Percentiles rank a stretch among this genome's conserved stretches.
Evolutionary conservation across 1,284 basidiomycete species (phyloP).

Genomic region (Cystobasidium pallidum): DNA sequence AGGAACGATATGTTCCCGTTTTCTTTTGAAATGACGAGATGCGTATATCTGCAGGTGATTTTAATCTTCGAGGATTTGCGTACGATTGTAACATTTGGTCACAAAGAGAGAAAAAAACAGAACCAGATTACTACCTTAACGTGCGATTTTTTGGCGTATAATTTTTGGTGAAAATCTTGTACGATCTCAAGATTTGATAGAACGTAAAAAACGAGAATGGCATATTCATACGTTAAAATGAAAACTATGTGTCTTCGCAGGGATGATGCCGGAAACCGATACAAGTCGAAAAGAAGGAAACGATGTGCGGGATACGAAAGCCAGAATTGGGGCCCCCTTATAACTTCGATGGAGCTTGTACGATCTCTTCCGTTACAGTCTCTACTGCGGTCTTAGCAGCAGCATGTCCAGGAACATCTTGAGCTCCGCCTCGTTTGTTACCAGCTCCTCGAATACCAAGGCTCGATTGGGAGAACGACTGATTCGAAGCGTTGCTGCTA

Average conservation of each 20-base stretch:
- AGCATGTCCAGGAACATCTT: constrained; percentile 47
- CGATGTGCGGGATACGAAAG: not conserved
- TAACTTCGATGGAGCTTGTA: constrained; percentile 2
- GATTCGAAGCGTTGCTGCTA: constrained; percentile 18
- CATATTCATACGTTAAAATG: not conserved
- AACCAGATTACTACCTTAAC: not conserved
- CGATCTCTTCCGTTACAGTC: constrained; percentile 44
- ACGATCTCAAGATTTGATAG: not conserved
- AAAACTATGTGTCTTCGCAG: too few relatives aligned
- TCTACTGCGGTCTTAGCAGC: constrained; percentile 50
- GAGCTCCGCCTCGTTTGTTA: constrained; percentile 39
- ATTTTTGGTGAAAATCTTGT: too few relatives aligned
- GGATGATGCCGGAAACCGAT: not conserved
- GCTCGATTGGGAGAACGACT: constrained; percentile 44
- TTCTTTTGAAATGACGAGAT: not conserved
- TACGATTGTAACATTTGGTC: too few relatives aligned
- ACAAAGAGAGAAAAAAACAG: not conserved
- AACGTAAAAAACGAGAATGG: not conserved
- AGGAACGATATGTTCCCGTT: too few relatives aligned
- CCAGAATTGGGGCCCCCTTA: not conserved
- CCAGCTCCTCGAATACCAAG: constrained; percentile 49
- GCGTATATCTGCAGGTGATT: too few relatives aligned
- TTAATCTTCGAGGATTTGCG: too few relatives aligned
- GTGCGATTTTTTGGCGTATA: not conserved
- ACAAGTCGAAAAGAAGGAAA: not conserved